phyloP scores from a whole-genome alignment of 768 basidiomycete genomes.

The Naganishia vaughanmartiniae region DNA sequence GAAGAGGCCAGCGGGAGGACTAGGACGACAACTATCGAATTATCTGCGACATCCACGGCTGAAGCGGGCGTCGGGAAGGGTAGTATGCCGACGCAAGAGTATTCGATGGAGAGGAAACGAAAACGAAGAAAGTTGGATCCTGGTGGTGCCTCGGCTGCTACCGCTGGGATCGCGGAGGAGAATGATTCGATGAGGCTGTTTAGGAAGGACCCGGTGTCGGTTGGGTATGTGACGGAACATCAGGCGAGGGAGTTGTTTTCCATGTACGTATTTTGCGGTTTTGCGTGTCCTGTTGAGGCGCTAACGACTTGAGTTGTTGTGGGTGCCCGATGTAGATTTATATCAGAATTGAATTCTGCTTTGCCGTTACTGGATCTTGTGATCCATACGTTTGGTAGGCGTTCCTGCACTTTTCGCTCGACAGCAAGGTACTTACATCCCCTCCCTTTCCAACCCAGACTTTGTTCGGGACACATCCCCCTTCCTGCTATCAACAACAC shows the following conservation, averaged over 20 bases:
- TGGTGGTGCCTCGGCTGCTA: background rate
- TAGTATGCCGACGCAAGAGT: background rate
- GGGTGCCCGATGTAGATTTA: slow-evolving; percentile 27
- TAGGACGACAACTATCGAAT: no score
- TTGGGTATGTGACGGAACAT: slow-evolving; percentile 32
- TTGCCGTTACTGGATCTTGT: slow-evolving; percentile 33
- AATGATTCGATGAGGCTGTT: background rate
- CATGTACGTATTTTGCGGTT: slow-evolving; percentile 30
- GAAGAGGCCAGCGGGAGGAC: background rate
- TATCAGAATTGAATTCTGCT: slow-evolving; percentile 29
- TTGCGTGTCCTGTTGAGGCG: background rate
- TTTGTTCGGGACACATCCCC: slow-evolving; percentile 31
- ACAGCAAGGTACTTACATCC: background rate
- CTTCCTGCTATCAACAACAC: slow-evolving; percentile 36
- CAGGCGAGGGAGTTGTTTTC: slow-evolving; percentile 36
- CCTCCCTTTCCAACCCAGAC: slow-evolving; percentile 13
- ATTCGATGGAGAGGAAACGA: slow-evolving; percentile 28
- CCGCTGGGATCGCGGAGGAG: background rate
- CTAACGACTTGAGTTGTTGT: background rate
- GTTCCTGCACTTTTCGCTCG: background rate
- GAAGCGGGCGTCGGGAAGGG: background rate
- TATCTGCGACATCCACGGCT: no score
- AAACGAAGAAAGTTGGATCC: slow-evolving; percentile 33
- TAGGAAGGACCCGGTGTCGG: slow-evolving; percentile 34
- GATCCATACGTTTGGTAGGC: slow-evolving; percentile 33